Evolutionary conservation across 2,329 filamentous ascomycete genomes (phyloP), one percentile per base, ranked within the genome.

Genomic region (Aspergillus sp.): DNA sequence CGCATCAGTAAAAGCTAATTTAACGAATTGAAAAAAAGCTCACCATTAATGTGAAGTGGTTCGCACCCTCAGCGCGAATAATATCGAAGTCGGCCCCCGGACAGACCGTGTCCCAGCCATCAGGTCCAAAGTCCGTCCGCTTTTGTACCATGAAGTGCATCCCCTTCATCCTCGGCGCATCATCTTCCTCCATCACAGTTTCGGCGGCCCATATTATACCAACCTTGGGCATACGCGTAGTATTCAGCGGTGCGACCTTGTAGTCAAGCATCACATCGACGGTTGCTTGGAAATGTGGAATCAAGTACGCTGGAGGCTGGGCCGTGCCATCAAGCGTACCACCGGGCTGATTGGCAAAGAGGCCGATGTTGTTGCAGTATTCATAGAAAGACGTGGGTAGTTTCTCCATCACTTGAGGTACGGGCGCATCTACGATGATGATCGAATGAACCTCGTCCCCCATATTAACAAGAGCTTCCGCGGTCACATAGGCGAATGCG

Each of bases 361-460:
- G 40, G 7, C 50, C 50, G 7, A 52, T 20, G n/a, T 37, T 34
- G 40, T 52, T 45, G 24, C 50, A 52, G 27, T 52, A 37, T 20
- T 52, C 50, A 27, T 45, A 52, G 27, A 45, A 52, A 4, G 40
- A 45, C 1, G 44, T 55, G 7, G 46, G 46, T 1, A 44, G 34
- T 37, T 42, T 34, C 13, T 50, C 45, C 46, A 56, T 22, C 17
- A 20, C 46, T 9, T 24, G 15, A 67, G 86, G 86, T 66, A 82
- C 86, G 1, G 87, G 86, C 0, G 85, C 79, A 66, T 89, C 87
- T 57, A 89, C 83, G 50, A 89, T 74, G 57, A 89, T 77, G 19
- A 89, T 77, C 54, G 82, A 75, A 6, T 82, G 80, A 2, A 89
- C 84, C 12, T 60, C 51, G 56, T 67, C 81, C 15, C 83, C 81